Evolutionary conservation across 768 basidiomycete species (phyloP), one percentile per base, ranked within the genome.

Genomic region (Nevesoporus exiguus): DNA sequence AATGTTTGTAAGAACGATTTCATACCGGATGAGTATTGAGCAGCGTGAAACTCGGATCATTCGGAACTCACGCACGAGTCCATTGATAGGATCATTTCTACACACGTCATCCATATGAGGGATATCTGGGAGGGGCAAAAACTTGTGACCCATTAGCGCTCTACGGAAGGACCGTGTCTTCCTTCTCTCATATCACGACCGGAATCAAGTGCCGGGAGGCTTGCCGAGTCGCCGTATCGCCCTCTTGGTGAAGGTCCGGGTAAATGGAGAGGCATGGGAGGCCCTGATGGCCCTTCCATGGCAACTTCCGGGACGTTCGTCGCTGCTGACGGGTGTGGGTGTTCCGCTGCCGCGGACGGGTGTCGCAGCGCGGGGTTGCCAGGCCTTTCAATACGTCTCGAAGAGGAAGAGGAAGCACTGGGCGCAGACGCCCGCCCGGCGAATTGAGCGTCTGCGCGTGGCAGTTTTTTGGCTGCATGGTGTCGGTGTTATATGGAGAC

Each of bases 371-470:
- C 60, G 75, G 63, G 41, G 46, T 56, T 70, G 60, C 69, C 71
- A 62, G 69, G 71, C 57, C 69, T 59, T 62, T 70, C 69, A 61
- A 59, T 58, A 19, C 71, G 58, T 55, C 69, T 65, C 27, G 70
- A 61, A 6, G 58, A 61, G 5, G 58, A 56, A 41, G 70, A 61
- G 4, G 58, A 61, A 7, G 58, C 54, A 41, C 71, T 76, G 60
- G 79, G 83, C 85, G 86, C 86, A 86, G 86, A 85, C 84, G 80
- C 80, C 74, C 82, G 83, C 86, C 85, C 85, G 80, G 84, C 66
- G 54, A 64, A 65, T 63, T 79, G 77, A 77, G 78, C 85, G 80
- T 85, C 86, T 86, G 86, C 86, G 86, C 85, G 81, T 65, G 74
- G 78, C 52, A 85, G 78, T 88, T 87, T 87, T 88, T 87, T 87